Percentiles rank a stretch among this genome's conserved stretches.
phyloP scores from a whole-genome alignment of 139 green algal genomes.

The Tetradesmus obliquus region DNA sequence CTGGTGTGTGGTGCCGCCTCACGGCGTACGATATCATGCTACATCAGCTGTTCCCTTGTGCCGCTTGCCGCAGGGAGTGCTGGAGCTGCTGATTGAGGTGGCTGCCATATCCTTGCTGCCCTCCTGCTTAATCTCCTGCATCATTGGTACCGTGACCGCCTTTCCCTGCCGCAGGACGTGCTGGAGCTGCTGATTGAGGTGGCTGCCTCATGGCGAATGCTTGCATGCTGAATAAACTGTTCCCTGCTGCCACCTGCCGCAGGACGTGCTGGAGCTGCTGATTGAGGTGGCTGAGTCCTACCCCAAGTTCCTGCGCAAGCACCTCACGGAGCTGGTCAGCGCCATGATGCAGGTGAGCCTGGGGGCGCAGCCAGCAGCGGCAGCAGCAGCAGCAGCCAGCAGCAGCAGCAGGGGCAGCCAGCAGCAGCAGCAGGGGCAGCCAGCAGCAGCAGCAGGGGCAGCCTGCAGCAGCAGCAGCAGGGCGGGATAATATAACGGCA shows the following conservation, averaged over 20 bases:
- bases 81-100: not conserved
- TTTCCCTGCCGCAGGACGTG: no score
- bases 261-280: slow-evolving; percentile 94
- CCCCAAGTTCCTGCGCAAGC: slow-evolving; percentile 91
- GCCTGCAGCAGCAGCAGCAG: not conserved
- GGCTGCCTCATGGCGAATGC: no score
- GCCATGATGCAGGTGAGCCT: slow-evolving; percentile 86
- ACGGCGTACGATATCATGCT: no score
- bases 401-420: not conserved
- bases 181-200: no score
- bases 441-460: not conserved
- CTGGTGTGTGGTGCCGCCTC: no score
- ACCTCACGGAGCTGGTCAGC: slow-evolving; percentile 83
- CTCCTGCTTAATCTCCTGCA: not conserved
- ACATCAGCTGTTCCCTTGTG: not conserved
- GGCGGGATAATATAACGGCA: not conserved
- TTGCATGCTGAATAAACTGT: no score
- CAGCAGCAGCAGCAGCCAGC: no score
- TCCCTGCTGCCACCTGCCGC: slow-evolving; percentile 68
- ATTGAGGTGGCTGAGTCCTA: slow-evolving; percentile 93
- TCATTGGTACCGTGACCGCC: not conserved
- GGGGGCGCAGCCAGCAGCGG: not conserved
- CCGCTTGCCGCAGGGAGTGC: not conserved
- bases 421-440: no score
- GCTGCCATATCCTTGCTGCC: not conserved